phyloP scores from a whole-genome alignment of 139 green algal genomes.

The Desmodesmus armatus region DNA sequence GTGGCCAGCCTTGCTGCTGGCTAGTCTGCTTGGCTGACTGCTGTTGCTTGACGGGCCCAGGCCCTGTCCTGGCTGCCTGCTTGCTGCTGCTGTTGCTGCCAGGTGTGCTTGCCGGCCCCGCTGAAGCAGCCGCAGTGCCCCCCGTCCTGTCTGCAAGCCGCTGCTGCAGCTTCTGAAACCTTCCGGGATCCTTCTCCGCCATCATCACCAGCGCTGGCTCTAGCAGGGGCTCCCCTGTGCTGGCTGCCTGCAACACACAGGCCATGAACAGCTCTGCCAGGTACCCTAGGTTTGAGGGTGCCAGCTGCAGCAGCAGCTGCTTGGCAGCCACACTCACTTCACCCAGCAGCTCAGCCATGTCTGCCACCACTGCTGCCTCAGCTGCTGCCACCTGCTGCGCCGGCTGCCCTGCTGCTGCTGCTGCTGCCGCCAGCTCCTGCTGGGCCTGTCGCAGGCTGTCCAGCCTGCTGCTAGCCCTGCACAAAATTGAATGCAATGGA shows the following conservation, averaged over 20 bases:
- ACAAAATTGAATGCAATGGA: no score
- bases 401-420: neutral
- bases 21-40: neutral
- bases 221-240: conserved; percentile 26
- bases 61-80: neutral
- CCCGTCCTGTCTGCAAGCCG: conserved; percentile 4
- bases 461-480: conserved; percentile 34
- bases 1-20: neutral
- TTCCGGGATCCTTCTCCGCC: conserved; percentile 25
- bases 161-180: conserved; percentile 45
- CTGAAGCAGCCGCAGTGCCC: neutral
- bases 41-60: neutral
- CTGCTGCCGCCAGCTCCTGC: conserved; percentile 16
- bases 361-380: conserved; percentile 5
- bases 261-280: conserved; percentile 40
- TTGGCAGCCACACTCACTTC: neutral
- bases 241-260: conserved; percentile 40
- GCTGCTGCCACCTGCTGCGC: conserved; percentile 15
- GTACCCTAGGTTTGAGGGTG: conserved; percentile 17
- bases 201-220: conserved; percentile 38
- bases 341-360: conserved; percentile 24
- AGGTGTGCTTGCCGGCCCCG: neutral
- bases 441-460: neutral
- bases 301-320: conserved; percentile 39
- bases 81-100: neutral